Evolutionary conservation across 257 asterid genomes (phyloP), one percentile per base, ranked within the genome.

Genomic region (Rehmannia glutinosa): DNA sequence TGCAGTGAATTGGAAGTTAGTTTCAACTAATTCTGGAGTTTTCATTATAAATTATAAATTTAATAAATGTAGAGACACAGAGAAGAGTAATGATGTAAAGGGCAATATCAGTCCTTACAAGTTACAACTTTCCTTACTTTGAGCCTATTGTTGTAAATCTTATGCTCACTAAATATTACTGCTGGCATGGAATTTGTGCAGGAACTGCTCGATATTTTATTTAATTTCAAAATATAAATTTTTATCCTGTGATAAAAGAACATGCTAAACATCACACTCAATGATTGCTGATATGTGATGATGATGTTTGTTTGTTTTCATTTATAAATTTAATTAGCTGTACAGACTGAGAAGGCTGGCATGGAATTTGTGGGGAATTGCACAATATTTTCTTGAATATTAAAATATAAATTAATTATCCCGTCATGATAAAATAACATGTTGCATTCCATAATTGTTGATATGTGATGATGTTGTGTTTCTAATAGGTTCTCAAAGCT

Each of bases 401-500:
- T n/a, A n/a, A n/a, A 0, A 54, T 17, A 27, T 30, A 32, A 54
- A 39, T 68, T 17, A 16, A 30, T 57, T 19, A 21, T 51, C 15
- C 30, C 53, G n/a, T 3, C 36, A 30, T 12, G 19, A 8, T 15
- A 27, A 56, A 30, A 13, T 19, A 49, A 55, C 21, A 2, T 12
- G 3, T 17, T 64, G 20, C 42, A 56, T 12, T 43, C 1, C 17
- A 20, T 74, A 24, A 32, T 62, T 23, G n/a, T 27, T 50, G 62
- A 70, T 60, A 10, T 65, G 21, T 39, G 38, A 50, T 69, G 41
- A 59, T 45, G 73, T 25, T 32, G 66, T 39, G 25, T 24, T 38
- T 56, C 30, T 73, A 30, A 43, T 70, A 91, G 98, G 98, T 91
- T 46, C 87, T 91, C 78, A 87, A 84, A 81, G 95, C 61, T 54